phyloP scores from a whole-genome alignment of 2,329 filamentous ascomycete species.

The Celoporthe dispersa region DNA sequence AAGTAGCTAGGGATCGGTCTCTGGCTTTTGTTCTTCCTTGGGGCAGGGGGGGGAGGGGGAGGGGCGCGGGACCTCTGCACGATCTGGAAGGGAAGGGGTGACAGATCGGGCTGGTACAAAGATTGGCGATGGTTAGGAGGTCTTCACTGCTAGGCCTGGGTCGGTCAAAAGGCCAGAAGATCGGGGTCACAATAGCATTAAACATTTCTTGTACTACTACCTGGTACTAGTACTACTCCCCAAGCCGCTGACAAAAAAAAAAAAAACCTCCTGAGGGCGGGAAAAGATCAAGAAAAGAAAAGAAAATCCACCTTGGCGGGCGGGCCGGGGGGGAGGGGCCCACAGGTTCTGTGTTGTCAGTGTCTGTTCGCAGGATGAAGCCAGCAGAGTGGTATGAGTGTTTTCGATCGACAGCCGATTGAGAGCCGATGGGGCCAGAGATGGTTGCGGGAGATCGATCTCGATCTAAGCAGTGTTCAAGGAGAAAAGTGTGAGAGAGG shows the following conservation, averaged over 20 bases:
- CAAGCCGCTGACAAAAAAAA: too few relatives aligned
- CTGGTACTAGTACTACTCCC: too few relatives aligned
- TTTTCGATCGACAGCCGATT: neutral
- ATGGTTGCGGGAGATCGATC: slow-evolving; percentile 11
- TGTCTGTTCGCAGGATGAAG: neutral
- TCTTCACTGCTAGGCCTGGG: neutral
- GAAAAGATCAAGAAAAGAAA: too few relatives aligned
- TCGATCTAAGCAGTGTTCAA: slow-evolving; percentile 1
- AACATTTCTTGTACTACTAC: too few relatives aligned
- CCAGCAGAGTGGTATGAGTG: neutral
- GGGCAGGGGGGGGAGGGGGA: too few relatives aligned
- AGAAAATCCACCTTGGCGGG: neutral
- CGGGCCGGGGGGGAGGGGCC: too few relatives aligned
- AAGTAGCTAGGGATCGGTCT: neutral
- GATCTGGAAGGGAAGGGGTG: too few relatives aligned
- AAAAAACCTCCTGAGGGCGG: neutral
- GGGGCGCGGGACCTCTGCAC: too few relatives aligned
- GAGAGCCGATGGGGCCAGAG: neutral
- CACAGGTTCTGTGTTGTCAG: neutral
- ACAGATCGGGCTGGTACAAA: neutral
- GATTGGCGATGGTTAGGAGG: neutral
- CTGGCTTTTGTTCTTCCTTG: neutral
- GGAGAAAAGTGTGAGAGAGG: too few relatives aligned
- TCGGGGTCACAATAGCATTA: too few relatives aligned
- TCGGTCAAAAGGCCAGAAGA: neutral